phyloP scores from a whole-genome alignment of 192 early-diverging fungal genomes.

The Coemansia sp. region DNA sequence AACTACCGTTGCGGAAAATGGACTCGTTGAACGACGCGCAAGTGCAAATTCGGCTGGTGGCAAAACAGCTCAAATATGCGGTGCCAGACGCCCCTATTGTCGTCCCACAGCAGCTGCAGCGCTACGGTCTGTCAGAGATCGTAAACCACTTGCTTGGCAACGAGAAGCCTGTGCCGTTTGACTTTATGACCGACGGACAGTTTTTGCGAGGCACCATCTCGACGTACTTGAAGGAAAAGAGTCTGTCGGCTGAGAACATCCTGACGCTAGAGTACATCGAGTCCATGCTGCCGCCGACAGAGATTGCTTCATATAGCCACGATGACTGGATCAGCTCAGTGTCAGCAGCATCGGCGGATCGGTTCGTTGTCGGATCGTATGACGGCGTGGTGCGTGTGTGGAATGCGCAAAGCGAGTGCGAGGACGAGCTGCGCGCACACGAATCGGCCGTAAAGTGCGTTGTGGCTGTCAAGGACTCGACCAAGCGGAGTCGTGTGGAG shows the following conservation, averaged over 20 bases:
- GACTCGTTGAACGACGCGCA: slow-evolving; percentile 54
- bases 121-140: slow-evolving; percentile 91
- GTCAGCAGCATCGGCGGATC: slow-evolving; percentile 12
- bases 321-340: slow-evolving; percentile 96
- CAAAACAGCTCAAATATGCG: slow-evolving; percentile 70
- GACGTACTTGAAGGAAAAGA: slow-evolving; percentile 67
- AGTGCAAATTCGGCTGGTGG: slow-evolving; percentile 84
- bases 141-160: slow-evolving; percentile 84
- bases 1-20: slow-evolving; percentile 10
- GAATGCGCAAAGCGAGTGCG: slow-evolving; percentile 73
- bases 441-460: slow-evolving; percentile 76
- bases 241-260: slow-evolving; percentile 68
- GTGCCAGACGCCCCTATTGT: slow-evolving; percentile 86
- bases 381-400: slow-evolving; percentile 84
- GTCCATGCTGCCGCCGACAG: slow-evolving; percentile 82
- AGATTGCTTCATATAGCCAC: slow-evolving; percentile 77
- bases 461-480: slow-evolving; percentile 53
- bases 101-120: slow-evolving; percentile 79
- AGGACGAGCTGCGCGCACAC: slow-evolving; percentile 66
- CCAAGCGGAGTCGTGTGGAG: slow-evolving; percentile 49
- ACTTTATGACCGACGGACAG: slow-evolving; percentile 92
- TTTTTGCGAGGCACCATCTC: slow-evolving; percentile 78
- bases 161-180: slow-evolving; percentile 75
- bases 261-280: slow-evolving; percentile 92
- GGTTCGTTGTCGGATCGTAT: slow-evolving; percentile 79